Evolutionary conservation across 2,329 filamentous ascomycete species (phyloP).

Genomic region (Amauroascus verrucosus): DNA sequence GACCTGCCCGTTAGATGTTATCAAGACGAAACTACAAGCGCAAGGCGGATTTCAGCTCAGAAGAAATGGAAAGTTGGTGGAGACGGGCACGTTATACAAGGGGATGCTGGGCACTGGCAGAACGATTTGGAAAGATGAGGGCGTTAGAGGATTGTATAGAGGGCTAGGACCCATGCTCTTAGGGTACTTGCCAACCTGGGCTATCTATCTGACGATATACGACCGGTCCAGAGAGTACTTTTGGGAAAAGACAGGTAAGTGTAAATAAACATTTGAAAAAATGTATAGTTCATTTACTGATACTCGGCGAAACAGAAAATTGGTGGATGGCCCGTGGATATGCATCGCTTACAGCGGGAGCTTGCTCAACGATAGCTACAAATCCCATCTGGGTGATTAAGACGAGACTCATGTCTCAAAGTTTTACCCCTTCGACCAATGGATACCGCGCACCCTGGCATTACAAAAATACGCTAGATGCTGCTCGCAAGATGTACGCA

Average conservation of each 20-base stretch:
- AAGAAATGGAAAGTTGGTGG: slow-evolving; percentile 30
- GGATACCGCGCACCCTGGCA: slow-evolving; percentile 58
- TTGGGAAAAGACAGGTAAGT: slow-evolving; percentile 54
- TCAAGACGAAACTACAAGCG: slow-evolving; percentile 95
- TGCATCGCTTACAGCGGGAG: slow-evolving; percentile 83
- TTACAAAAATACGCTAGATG: slow-evolving; percentile 80
- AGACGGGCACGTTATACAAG: slow-evolving; percentile 57
- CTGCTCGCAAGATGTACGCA: slow-evolving; percentile 89
- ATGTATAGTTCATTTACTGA: slow-evolving; percentile 7
- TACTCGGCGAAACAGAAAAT: slow-evolving; percentile 47
- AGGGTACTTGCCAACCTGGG: slow-evolving; percentile 95
- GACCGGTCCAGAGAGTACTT: slow-evolving; percentile 73
- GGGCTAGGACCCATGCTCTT: slow-evolving; percentile 89
- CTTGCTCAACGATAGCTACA: slow-evolving; percentile 83
- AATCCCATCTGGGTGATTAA: slow-evolving; percentile 99
- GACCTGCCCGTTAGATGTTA: slow-evolving; percentile 94
- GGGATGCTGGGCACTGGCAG: slow-evolving; percentile 78
- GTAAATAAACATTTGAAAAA: not conserved
- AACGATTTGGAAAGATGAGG: slow-evolving; percentile 80
- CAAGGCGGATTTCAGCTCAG: slow-evolving; percentile 67
- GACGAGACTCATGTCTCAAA: slow-evolving; percentile 93
- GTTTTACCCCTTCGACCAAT: slow-evolving; percentile 36
- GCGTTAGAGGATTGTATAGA: slow-evolving; percentile 80
- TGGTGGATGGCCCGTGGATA: slow-evolving; percentile 70
- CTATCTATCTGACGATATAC: slow-evolving; percentile 94